Percentiles rank a stretch among this genome's conserved stretches.
phyloP scores from a whole-genome alignment of 805 yeast genomes.

The Priceomyces castillae region DNA sequence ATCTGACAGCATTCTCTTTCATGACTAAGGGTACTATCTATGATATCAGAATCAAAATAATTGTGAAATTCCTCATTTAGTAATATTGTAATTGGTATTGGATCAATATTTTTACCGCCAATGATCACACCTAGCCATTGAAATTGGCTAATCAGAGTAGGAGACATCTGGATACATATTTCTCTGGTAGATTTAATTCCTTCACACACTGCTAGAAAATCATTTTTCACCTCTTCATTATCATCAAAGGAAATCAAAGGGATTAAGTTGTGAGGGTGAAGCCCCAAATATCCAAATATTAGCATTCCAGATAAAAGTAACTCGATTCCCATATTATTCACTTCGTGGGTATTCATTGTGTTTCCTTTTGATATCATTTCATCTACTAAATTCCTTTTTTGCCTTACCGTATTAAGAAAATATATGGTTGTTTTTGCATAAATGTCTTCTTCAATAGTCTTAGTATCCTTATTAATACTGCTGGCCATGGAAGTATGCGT shows the following conservation, averaged over 20 bases:
- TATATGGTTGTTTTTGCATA: neutral
- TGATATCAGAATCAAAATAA: constrained; percentile 3
- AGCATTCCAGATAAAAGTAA: constrained; percentile 19
- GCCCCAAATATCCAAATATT: constrained; percentile 27
- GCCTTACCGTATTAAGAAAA: neutral
- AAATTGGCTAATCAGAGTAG: neutral
- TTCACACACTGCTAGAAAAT: constrained; percentile 14
- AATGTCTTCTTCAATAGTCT: neutral
- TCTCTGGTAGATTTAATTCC: constrained; percentile 13
- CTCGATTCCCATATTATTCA: constrained; percentile 12
- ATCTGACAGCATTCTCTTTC: constrained; percentile 4
- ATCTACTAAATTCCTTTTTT: neutral
- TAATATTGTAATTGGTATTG: neutral
- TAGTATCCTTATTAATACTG: neutral
- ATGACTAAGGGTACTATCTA: neutral
- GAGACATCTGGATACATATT: neutral
- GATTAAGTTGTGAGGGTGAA: constrained; percentile 29
- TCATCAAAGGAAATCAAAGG: constrained; percentile 27
- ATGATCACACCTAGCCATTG: neutral
- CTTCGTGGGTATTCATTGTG: neutral
- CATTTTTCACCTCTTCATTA: constrained; percentile 16
- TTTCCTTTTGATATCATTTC: neutral
- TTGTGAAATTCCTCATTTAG: constrained; percentile 5
- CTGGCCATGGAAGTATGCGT: neutral
- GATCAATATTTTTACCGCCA: neutral